These are phyloP conservation scores for Suillus variegatus DNA, from an alignment of 768 basidiomycete genomes.

Conservation along the genomic window DNA sequence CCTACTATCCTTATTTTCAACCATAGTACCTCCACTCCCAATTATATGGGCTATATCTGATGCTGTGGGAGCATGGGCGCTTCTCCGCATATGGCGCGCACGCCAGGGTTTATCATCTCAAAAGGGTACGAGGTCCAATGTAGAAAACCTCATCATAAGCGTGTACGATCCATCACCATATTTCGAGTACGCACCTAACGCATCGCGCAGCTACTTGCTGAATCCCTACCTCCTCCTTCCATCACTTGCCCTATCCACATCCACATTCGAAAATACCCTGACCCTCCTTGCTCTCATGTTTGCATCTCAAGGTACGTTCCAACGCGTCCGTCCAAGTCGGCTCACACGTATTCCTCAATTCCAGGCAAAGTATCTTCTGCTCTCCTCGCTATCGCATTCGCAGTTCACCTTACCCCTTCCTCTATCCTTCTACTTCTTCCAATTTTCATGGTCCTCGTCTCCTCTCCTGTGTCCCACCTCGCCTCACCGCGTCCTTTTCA, in stretches of 20 bases:
- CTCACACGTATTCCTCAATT: background rate
- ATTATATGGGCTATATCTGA: conserved; percentile 75
- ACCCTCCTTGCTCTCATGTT: conserved; percentile 67
- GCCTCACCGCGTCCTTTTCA: conserved; percentile 52
- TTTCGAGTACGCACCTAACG: conserved; percentile 11
- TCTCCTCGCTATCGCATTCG: conserved; percentile 68
- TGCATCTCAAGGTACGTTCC: conserved; percentile 59
- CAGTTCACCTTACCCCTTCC: conserved; percentile 73
- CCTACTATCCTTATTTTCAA: conserved; percentile 75
- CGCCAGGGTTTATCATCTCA: conserved; percentile 61
- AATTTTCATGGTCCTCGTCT: conserved; percentile 61
- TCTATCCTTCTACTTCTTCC: conserved; percentile 69
- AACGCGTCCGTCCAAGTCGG: background rate
- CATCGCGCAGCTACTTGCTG: conserved; percentile 66
- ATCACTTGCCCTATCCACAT: conserved; percentile 79
- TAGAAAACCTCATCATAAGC: conserved; percentile 8
- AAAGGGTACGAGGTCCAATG: background rate
- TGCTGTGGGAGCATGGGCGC: conserved; percentile 62
- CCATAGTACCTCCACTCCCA: conserved; percentile 59
- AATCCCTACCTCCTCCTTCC: conserved; percentile 89
- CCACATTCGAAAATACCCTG: conserved; percentile 78
- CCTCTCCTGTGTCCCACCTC: conserved; percentile 64
- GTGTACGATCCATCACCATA: background rate
- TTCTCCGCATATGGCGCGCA: conserved; percentile 68
- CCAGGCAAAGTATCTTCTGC: conserved; percentile 60